Conservation (phyloP, 768 basidiomycete genomes). For the Gyrodon lividus region DNA sequence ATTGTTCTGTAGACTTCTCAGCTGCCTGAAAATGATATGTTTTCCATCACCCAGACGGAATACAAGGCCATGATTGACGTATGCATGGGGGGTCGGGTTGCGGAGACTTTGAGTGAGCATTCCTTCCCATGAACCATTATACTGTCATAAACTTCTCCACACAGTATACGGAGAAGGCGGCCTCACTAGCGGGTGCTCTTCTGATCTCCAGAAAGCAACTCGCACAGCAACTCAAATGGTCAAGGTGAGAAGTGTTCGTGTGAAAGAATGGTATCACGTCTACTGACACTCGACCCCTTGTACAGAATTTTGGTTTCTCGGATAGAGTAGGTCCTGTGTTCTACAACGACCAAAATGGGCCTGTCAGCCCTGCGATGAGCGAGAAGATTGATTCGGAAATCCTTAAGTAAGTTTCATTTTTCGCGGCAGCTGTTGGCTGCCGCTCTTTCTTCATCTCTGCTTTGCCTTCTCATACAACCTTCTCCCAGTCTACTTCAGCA, state of each 20-base stretch:
- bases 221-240: slow-evolving; percentile 83
- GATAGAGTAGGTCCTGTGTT: slow-evolving; percentile 78
- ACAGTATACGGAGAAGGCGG: slow-evolving; percentile 85
- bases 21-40: slow-evolving; percentile 75
- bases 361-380: slow-evolving; percentile 71
- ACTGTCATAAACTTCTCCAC: slow-evolving; percentile 7
- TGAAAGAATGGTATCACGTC: neutral
- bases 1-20: slow-evolving; percentile 57
- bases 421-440: neutral
- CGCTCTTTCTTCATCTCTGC: neutral
- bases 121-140: slow-evolving; percentile 2
- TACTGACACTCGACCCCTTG: neutral
- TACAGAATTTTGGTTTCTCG: slow-evolving; percentile 77
- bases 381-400: slow-evolving; percentile 90
- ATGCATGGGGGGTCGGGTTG: slow-evolving; percentile 90
- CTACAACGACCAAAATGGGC: slow-evolving; percentile 69
- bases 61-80: slow-evolving; percentile 86
- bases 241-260: slow-evolving; percentile 51
- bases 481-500: slow-evolving; percentile 57
- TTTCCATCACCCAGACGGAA: slow-evolving; percentile 69
- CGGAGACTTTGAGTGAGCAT: slow-evolving; percentile 81
- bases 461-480: neutral
- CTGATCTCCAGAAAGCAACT: slow-evolving; percentile 82
- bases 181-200: slow-evolving; percentile 89
- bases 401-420: slow-evolving; percentile 52